phyloP scores from a whole-genome alignment of 805 yeast genomes.

The Saccharomycopsis vini region DNA sequence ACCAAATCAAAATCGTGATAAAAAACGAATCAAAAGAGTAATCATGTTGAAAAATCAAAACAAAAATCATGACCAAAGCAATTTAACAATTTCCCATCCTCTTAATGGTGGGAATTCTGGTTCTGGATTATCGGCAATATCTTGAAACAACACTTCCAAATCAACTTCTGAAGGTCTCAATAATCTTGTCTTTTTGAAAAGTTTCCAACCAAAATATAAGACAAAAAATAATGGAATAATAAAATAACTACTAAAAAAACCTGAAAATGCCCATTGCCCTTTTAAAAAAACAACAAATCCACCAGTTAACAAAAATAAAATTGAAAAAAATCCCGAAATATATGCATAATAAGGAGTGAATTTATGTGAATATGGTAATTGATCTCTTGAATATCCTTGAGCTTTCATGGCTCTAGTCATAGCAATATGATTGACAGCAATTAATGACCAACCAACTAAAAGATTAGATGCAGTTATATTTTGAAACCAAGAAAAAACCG shows the following conservation, averaged over 20 bases:
- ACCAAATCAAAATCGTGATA: too few relatives aligned
- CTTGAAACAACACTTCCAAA: too few relatives aligned
- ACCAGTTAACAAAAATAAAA: constrained; percentile 41
- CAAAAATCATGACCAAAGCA: neutral
- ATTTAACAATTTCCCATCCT: neutral
- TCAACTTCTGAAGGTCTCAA: neutral
- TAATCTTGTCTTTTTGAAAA: neutral
- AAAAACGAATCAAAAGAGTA: too few relatives aligned
- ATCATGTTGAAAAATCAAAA: too few relatives aligned
- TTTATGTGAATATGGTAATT: constrained; percentile 29
- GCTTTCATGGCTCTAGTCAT: constrained; percentile 51
- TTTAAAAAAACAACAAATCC: constrained; percentile 55
- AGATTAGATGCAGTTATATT: constrained; percentile 65
- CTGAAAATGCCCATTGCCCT: constrained; percentile 56
- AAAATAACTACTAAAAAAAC: constrained; percentile 61
- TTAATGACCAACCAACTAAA: constrained; percentile 48
- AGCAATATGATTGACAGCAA: constrained; percentile 49
- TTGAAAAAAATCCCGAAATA: constrained; percentile 41
- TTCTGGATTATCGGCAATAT: neutral
- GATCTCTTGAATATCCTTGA: constrained; percentile 46
- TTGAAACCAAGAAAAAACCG: constrained; percentile 64
- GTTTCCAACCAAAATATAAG: neutral
- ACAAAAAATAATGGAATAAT: constrained; percentile 45
- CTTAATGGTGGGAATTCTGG: neutral
- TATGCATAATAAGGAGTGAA: constrained; percentile 53